These are phyloP conservation scores for Fusarium sp. DNA, from an alignment of 2,329 filamentous ascomycete species.

Conservation along the genomic window DNA sequence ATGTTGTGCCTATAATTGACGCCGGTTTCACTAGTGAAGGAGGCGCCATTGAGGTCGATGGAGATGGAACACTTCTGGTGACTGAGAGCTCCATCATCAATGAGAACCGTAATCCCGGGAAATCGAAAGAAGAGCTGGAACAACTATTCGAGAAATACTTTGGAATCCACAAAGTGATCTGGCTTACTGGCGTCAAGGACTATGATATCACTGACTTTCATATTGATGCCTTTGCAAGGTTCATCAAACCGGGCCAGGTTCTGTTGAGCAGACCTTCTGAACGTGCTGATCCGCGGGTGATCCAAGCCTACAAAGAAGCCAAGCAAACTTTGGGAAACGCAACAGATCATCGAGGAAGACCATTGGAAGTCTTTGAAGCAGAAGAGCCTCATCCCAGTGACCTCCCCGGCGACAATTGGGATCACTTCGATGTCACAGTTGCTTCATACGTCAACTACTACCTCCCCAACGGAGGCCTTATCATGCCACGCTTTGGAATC, in stretches of 20 bases:
- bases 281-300: not conserved
- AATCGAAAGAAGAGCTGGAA: slow-evolving; percentile 35
- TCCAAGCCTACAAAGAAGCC: slow-evolving; percentile 40
- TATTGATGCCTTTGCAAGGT: slow-evolving; percentile 44
- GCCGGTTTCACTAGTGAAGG: slow-evolving; percentile 37
- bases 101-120: slow-evolving; percentile 42
- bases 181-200: slow-evolving; percentile 39
- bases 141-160: slow-evolving; percentile 32
- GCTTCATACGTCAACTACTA: slow-evolving; percentile 43
- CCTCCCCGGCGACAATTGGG: not conserved
- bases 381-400: slow-evolving; percentile 34
- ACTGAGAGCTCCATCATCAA: slow-evolving; percentile 47
- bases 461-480: slow-evolving; percentile 44
- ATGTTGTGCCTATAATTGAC: not conserved
- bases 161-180: slow-evolving; percentile 44
- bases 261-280: slow-evolving; percentile 37
- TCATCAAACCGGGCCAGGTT: slow-evolving; percentile 38
- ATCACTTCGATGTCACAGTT: not conserved
- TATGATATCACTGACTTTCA: slow-evolving; percentile 45
- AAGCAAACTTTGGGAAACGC: slow-evolving; percentile 19
- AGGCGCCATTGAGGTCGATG: slow-evolving; percentile 44
- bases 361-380: slow-evolving; percentile 39
- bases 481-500: slow-evolving; percentile 45
- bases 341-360: slow-evolving; percentile 38
- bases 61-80: slow-evolving; percentile 43